Base-by-base conservation (phyloP, 768 basidiomycete genomes). In the Mycena pura region DNA sequence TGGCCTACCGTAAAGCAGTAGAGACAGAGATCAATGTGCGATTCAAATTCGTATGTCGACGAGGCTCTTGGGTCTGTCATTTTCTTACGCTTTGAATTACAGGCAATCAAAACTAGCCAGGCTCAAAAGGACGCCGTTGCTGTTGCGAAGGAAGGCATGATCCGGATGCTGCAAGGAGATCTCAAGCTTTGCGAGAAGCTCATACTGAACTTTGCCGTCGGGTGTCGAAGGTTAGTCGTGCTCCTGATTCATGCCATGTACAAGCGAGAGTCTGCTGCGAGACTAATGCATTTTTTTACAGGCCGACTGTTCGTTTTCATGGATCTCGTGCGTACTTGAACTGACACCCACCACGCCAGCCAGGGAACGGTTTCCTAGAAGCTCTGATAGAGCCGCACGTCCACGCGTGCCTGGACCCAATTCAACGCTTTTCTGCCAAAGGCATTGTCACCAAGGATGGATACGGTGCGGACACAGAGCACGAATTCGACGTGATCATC, bases 181-280 rank as follows among this genome's bases (percentile, higher is more conserved):
- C 76, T 78, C 0, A 74, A 74, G 69, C 80, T 86, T 32, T 76
- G 77, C 17, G 78, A 79, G 21, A 71, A 78, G 50, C 39, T 78
- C 25, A 74, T 77, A 15, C 77, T 76, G 2, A 65, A 56, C n/a
- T 78, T 72, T 64, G 68, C 68, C 5, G 70, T 77, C 7, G 76
- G 77, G 3, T 78, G 77, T 50, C 57, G 75, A 11, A 65, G 77
- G 47, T 68, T 77, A 6, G 34, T 36, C n/a, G n/a, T n/a, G n/a
- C 34, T 36, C 34, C 34, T 36, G 34, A 36, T 36, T 36, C 34
- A 36, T 36, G 34, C 34, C n/a, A n/a, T n/a, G 17, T 36, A 36
- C 34, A 36, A n/a, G n/a, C n/a, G n/a, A n/a, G n/a, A n/a, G n/a
- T n/a, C n/a, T n/a, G n/a, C n/a, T 36, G 34, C 34, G 34, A 36